Conservation (phyloP, 139 green algal species). For the Chlamydomonas urium region DNA sequence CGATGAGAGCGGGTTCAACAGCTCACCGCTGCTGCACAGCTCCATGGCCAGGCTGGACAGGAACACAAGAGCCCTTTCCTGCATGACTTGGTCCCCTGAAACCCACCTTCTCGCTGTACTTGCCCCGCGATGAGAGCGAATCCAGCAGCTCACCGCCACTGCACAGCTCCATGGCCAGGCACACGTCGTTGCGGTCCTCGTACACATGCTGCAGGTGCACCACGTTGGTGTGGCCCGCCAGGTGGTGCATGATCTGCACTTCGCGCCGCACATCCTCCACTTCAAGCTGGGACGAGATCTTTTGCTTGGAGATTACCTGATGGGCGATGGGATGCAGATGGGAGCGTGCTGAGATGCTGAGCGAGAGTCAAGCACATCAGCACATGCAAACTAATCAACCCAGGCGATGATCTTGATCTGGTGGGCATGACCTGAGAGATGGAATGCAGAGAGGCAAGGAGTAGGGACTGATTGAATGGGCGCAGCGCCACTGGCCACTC, state of each 20-base stretch:
- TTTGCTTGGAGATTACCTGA: constrained; percentile 85
- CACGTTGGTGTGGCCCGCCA: constrained; percentile 32
- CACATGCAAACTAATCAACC: too few relatives aligned
- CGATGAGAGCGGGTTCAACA: constrained; percentile 85
- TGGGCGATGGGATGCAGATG: neutral
- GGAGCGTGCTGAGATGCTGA: neutral
- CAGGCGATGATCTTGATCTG: too few relatives aligned
- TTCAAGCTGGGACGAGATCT: constrained; percentile 82
- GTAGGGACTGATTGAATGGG: neutral
- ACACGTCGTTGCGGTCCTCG: constrained; percentile 80
- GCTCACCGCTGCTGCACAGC: constrained; percentile 81
- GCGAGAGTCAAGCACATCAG: neutral
- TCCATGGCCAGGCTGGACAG: constrained; percentile 93
- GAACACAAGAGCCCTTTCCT: too few relatives aligned
- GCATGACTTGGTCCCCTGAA: too few relatives aligned
- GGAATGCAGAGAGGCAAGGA: neutral
- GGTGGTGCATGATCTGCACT: constrained; percentile 55
- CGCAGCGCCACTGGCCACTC: neutral
- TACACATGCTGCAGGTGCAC: constrained; percentile 54
- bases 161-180: constrained; percentile 90
- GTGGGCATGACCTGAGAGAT: neutral
- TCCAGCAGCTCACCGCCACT: constrained; percentile 95
- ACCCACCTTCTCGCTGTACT: too few relatives aligned
- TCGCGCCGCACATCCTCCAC: constrained; percentile 88
- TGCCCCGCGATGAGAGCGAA: constrained; percentile 74